Conservation (phyloP, 257 asterid genomes). For the Gentiana macrophylla region DNA sequence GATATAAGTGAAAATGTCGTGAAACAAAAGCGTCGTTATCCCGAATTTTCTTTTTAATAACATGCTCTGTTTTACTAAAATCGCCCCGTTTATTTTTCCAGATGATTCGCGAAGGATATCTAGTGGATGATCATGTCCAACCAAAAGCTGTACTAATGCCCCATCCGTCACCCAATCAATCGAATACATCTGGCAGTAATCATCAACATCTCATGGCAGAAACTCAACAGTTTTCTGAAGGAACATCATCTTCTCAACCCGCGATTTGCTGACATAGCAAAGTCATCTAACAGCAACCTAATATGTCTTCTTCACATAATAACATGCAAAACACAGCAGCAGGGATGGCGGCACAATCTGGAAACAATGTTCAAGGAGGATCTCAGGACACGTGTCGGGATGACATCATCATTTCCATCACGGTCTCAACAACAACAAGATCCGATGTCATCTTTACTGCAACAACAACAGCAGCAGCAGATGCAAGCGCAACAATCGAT, state of each 20-base stretch:
- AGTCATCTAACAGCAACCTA: slow-evolving; percentile 36
- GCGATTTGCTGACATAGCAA: slow-evolving; percentile 32
- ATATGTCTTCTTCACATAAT: slow-evolving; percentile 22
- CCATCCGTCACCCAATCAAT: slow-evolving; percentile 30
- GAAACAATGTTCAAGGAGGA: slow-evolving; percentile 43
- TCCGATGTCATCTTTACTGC: slow-evolving; percentile 44
- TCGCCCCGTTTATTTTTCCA: slow-evolving; percentile 25
- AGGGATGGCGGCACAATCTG: slow-evolving; percentile 57
- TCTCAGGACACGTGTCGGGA: slow-evolving; percentile 59
- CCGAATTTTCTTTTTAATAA: too few relatives aligned
- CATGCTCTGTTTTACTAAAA: slow-evolving; percentile 7
- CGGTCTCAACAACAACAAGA: slow-evolving; percentile 63
- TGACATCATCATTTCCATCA: slow-evolving; percentile 38
- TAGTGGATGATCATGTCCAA: slow-evolving; percentile 57
- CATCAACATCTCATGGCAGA: slow-evolving; percentile 35
- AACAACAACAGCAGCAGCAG: slow-evolving; percentile 27
- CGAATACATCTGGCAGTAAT: slow-evolving; percentile 35
- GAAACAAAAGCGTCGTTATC: too few relatives aligned
- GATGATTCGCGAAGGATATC: slow-evolving; percentile 79
- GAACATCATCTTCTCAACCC: slow-evolving; percentile 43
- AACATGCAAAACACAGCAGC: slow-evolving; percentile 47
- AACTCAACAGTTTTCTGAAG: slow-evolving; percentile 56
- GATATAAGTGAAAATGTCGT: too few relatives aligned
- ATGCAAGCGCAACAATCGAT: slow-evolving; percentile 34
- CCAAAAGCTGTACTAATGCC: slow-evolving; percentile 42